These are phyloP conservation scores for Tuber borchii DNA, from an alignment of 495 filamentous ascomycete genomes.

Conservation along the genomic window DNA sequence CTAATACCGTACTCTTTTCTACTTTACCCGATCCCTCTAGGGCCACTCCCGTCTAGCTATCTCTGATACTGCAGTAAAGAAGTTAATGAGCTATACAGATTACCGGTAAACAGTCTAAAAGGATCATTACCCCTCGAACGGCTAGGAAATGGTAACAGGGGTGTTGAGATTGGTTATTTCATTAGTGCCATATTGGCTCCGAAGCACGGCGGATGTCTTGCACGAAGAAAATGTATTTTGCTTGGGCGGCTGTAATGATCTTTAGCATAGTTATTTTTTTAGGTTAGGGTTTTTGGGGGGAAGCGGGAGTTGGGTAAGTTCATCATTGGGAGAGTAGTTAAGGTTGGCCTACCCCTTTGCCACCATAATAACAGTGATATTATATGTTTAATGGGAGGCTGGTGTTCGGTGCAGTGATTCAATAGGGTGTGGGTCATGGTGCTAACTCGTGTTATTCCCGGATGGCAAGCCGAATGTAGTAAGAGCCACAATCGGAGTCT, in stretches of 20 bases:
- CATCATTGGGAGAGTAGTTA: constrained; percentile 58
- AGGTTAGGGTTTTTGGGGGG: constrained; percentile 54
- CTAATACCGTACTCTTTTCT: neutral
- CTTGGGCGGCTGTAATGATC: constrained; percentile 55
- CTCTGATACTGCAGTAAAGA: neutral
- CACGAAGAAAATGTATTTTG: constrained; percentile 54
- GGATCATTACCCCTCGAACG: constrained; percentile 44
- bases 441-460: constrained; percentile 60
- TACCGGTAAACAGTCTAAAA: constrained; percentile 54
- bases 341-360: constrained; percentile 36
- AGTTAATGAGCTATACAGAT: constrained; percentile 19
- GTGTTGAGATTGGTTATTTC: constrained; percentile 58
- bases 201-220: constrained; percentile 54
- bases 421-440: constrained; percentile 56
- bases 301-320: constrained; percentile 50
- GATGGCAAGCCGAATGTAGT: constrained; percentile 61
- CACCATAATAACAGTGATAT: neutral
- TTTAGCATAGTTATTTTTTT: constrained; percentile 58
- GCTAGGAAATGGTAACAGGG: constrained; percentile 56
- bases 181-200: constrained; percentile 56
- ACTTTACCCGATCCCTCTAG: neutral
- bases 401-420: neutral
- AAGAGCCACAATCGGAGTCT: constrained; percentile 47
- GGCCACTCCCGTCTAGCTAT: neutral
- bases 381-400: neutral